Evolutionary conservation across 192 early-diverging fungal genomes (phyloP).

Genomic region (Coemansia guatemalensis): DNA sequence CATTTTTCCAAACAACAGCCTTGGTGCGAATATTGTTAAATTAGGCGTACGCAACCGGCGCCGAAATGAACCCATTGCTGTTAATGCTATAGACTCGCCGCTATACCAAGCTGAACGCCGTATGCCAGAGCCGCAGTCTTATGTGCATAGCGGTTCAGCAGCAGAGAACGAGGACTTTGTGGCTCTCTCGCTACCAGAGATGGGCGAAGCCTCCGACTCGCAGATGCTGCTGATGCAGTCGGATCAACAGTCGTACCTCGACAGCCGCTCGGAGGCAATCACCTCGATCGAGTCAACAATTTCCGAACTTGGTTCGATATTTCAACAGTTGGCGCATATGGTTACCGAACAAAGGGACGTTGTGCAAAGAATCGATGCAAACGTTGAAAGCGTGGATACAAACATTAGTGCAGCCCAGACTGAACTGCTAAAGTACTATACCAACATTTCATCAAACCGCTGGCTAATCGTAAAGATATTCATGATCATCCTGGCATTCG

Average conservation of each 20-base stretch:
- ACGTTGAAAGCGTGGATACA: conserved; percentile 87
- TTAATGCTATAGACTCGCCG: conserved; percentile 54
- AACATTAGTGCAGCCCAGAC: conserved; percentile 89
- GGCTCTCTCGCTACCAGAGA: conserved; percentile 53
- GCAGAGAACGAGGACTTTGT: conserved; percentile 50
- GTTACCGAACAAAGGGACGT: conserved; percentile 84
- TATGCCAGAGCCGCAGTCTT: conserved; percentile 8
- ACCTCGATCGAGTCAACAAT: conserved; percentile 97
- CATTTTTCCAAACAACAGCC: background rate
- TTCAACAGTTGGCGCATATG: conserved; percentile 82
- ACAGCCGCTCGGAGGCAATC: conserved; percentile 87
- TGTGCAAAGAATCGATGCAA: conserved; percentile 92
- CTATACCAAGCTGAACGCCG: conserved; percentile 58
- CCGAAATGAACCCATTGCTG: conserved; percentile 15
- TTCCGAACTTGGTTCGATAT: conserved; percentile 90
- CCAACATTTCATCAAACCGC: conserved; percentile 88
- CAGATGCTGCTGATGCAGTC: conserved; percentile 67
- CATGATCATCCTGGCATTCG: conserved; percentile 83
- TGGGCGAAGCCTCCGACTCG: conserved; percentile 62
- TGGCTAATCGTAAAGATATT: conserved; percentile 97
- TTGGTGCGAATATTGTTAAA: background rate
- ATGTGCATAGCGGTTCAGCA: conserved; percentile 15
- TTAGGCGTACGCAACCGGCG: conserved; percentile 51
- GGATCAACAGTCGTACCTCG: conserved; percentile 77
- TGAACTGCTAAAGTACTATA: conserved; percentile 90